Base-by-base conservation (phyloP, 2,329 filamentous ascomycete genomes). In the Fusarium sp. region DNA sequence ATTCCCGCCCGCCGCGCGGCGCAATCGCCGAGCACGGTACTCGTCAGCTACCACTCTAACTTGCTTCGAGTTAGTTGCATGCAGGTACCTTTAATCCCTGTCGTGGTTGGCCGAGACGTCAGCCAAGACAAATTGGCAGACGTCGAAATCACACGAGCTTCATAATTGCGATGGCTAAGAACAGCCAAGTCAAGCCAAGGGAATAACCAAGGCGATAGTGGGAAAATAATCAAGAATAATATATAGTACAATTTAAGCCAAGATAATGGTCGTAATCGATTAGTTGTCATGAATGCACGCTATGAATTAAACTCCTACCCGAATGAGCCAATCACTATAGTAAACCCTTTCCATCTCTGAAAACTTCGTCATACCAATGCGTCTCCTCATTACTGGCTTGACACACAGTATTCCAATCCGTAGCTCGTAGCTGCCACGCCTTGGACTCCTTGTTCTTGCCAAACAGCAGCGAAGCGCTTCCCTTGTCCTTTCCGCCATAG, bases 281-380 rank as follows among this genome's bases (percentile, higher is more conserved):
- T 18, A 32, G 30, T 30, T 67, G 25, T 63, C 53, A 69, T 68
- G 46, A 69, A 59, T 44, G 41, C 62, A 70, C 67, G 67, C 67
- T 71, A 70, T 71, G 67, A 70, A 58, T 68, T 40, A 54, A 53
- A 64, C 46, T 56, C 67, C 54, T 57, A 30, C 13, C 63, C 55
- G 57, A 61, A 66, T 54, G 61, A 54, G 52, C 49, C 49, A 51
- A 59, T 18, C 25, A 49, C 45, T 65, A 71, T 47, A 71, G 45
- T 46, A 63, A 40, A n/a, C 71, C 71, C 37, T 62, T 72, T 6
- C 64, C 63, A 30, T 74, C 71, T n/a, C 71, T 58, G 29, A 74
- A 74, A 20, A 74, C 71, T 29, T 74, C 71, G 12, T 74, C 63
- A 18, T 74, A 74, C 71, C 71, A 74, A 24, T 22, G 69, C 14